Percentiles rank a stretch among this genome's conserved stretches.
Evolutionary conservation across 73 alveolate genomes (phyloP).

Genomic region (Paramecium pentaurelia): DNA sequence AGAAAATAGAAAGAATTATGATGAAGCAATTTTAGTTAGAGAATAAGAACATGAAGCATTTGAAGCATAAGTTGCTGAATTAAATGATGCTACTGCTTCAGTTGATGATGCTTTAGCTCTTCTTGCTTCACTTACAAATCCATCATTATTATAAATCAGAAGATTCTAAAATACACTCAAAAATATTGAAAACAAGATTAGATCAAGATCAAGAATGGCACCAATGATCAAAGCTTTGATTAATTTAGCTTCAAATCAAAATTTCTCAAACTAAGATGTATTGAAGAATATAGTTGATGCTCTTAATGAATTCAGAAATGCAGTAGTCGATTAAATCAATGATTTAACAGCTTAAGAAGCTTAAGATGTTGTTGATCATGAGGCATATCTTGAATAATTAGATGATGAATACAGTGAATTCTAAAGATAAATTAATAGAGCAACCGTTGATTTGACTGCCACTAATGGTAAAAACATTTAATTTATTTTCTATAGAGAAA

Average conservation of each 20-base stretch:
- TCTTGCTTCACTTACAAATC: not conserved
- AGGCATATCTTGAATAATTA: constrained; percentile 17
- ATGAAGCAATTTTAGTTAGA: constrained; percentile 39
- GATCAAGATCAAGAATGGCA: constrained; percentile 45
- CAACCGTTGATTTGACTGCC: constrained; percentile 9
- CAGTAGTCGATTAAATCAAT: not conserved
- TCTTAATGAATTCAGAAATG: constrained; percentile 22
- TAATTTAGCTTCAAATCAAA: constrained; percentile 1
- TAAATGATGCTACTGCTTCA: constrained; percentile 38
- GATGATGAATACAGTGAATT: constrained; percentile 18
- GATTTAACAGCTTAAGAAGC: constrained; percentile 47
- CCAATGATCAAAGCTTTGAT: constrained; percentile 31
- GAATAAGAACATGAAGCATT: constrained; percentile 26
- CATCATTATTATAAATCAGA: constrained; percentile 9
- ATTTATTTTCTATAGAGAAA: not conserved
- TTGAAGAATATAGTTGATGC: constrained; percentile 24
- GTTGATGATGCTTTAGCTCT: constrained; percentile 36
- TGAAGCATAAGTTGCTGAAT: constrained; percentile 27
- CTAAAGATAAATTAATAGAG: constrained; percentile 8
- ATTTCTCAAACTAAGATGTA: not conserved
- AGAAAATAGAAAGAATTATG: constrained; percentile 42
- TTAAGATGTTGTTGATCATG: not conserved
- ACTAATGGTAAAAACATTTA: not conserved
- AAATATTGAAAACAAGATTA: not conserved
- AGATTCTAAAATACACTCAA: constrained; percentile 40